phyloP scores from a whole-genome alignment of 805 yeast species.

The Spathaspora passalidarum region DNA sequence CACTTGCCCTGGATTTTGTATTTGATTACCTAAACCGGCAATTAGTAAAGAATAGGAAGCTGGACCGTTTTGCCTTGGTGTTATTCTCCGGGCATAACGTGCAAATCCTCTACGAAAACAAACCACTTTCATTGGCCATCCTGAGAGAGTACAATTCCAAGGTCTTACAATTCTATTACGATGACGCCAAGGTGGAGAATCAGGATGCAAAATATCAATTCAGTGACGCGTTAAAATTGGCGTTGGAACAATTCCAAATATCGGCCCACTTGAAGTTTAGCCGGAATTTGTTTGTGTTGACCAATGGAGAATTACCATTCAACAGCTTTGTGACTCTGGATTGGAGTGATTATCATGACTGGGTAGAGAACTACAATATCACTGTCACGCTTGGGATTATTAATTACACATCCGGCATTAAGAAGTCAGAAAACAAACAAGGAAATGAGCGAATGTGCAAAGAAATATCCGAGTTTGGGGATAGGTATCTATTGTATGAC shows the following conservation, averaged over 20 bases:
- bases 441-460: background rate
- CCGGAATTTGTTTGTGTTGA: constrained; percentile 35
- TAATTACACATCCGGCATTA: background rate
- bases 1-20: constrained; percentile 39
- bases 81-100: constrained; percentile 11
- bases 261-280: constrained; percentile 23
- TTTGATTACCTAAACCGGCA: constrained; percentile 32
- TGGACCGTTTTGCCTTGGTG: constrained; percentile 38
- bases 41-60: constrained; percentile 29
- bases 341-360: background rate
- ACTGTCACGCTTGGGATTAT: constrained; percentile 1
- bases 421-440: background rate
- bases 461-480: background rate
- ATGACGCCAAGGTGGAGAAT: background rate
- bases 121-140: constrained; percentile 5
- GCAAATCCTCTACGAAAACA: constrained; percentile 6
- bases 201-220: background rate
- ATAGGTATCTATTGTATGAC: background rate
- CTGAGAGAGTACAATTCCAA: constrained; percentile 1
- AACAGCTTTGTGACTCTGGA: background rate
- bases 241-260: constrained; percentile 8
- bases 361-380: constrained; percentile 2
- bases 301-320: constrained; percentile 19
- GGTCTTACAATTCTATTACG: background rate
- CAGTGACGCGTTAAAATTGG: constrained; percentile 1